Conservation (phyloP, 2,329 filamentous ascomycete species). For the Aspergillus fumigatiaffinis region DNA sequence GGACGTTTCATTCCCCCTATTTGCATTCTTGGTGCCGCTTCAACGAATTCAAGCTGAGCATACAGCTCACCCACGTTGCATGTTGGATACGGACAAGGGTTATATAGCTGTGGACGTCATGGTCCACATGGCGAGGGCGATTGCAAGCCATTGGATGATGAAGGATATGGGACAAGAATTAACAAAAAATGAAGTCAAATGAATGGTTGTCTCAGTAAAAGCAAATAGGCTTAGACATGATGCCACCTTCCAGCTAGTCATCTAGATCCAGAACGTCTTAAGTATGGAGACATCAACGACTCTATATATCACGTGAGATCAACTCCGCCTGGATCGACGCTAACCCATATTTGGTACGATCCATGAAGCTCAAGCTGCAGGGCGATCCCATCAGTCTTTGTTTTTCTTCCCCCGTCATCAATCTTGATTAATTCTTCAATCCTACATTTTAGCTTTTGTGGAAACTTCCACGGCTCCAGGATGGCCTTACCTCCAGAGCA, state of each 20-base stretch:
- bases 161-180: conserved; percentile 10
- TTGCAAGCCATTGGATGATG: conserved; percentile 7
- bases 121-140: conserved; percentile 9
- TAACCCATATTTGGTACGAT: neutral
- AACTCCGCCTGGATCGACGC: neutral
- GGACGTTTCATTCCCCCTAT: conserved; percentile 16
- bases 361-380: conserved; percentile 5
- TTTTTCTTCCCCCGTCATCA: neutral
- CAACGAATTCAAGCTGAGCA: conserved; percentile 17
- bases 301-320: neutral
- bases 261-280: neutral
- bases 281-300: neutral
- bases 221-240: neutral
- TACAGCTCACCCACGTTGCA: conserved; percentile 13
- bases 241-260: neutral
- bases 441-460: neutral
- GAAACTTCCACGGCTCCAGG: neutral
- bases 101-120: conserved; percentile 15
- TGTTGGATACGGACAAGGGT: conserved; percentile 12
- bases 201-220: conserved; percentile 4
- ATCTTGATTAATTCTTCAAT: neutral
- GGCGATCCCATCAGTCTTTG: conserved; percentile 2
- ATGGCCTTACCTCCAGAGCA: conserved; percentile 49
- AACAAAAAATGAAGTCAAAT: conserved; percentile 10
- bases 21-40: conserved; percentile 26